phyloP scores from a whole-genome alignment of 1,284 basidiomycete genomes.

The Boletus semigastroideus region DNA sequence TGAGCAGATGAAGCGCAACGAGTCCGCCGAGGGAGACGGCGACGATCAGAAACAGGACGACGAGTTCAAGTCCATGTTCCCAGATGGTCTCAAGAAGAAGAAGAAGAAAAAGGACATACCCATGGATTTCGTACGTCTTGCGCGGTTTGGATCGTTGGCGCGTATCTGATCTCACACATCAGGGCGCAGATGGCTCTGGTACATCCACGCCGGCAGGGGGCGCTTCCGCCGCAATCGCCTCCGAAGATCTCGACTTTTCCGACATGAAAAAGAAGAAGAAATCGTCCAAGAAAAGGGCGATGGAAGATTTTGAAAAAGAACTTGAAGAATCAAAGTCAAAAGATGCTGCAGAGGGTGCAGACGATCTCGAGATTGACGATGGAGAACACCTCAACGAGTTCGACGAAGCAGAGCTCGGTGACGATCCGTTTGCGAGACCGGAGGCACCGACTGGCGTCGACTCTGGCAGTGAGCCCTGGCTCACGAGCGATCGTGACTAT shows the following conservation, averaged over 20 bases:
- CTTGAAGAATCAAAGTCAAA: constrained; percentile 67
- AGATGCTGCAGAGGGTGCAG: constrained; percentile 53
- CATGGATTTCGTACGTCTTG: constrained; percentile 68
- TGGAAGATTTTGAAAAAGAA: constrained; percentile 91
- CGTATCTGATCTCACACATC: constrained; percentile 10
- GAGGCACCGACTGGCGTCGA: constrained; percentile 59
- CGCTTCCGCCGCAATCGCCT: constrained; percentile 41
- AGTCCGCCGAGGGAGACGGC: constrained; percentile 36
- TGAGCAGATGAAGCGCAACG: constrained; percentile 61
- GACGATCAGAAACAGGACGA: constrained; percentile 61
- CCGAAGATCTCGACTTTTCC: constrained; percentile 77
- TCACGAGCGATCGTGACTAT: constrained; percentile 92
- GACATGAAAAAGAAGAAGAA: constrained; percentile 87
- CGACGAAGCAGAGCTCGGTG: constrained; percentile 80
- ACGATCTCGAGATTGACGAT: constrained; percentile 57
- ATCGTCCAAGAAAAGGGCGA: constrained; percentile 69
- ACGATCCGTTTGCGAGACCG: constrained; percentile 75
- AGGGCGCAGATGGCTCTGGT: constrained; percentile 64
- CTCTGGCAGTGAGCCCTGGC: constrained; percentile 81
- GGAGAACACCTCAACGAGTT: constrained; percentile 64
- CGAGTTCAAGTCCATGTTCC: constrained; percentile 79
- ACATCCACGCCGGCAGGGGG: constrained; percentile 52
- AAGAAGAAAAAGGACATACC: constrained; percentile 91
- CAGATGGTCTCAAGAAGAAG: constrained; percentile 86
- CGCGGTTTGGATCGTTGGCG: background rate